Percentiles rank a stretch among this genome's conserved stretches.
Conservation (phyloP, 1,139 yeast species). For the Candida sp. region DNA sequence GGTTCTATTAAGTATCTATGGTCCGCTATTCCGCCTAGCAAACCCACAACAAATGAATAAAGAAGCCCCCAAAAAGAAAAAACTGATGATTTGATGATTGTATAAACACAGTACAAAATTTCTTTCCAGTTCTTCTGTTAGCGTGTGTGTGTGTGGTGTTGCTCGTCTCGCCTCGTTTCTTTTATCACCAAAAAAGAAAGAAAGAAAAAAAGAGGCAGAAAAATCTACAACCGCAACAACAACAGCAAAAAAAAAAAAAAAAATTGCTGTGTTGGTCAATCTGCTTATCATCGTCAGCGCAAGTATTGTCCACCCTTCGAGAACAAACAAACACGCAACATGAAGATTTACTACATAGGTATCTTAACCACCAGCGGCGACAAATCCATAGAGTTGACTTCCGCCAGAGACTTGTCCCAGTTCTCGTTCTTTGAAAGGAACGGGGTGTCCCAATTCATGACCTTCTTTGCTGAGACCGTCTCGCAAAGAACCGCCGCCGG, state of each 20-base stretch:
- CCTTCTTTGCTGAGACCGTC: conserved; percentile 91
- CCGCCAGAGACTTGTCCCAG: conserved; percentile 82
- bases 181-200: not conserved
- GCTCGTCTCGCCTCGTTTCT: conserved; percentile 1
- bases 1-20: too few species aligned
- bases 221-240: too few species aligned
- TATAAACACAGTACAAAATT: not conserved
- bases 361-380: conserved; percentile 67
- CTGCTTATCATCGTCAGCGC: too few species aligned
- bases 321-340: conserved; percentile 26
- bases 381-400: conserved; percentile 76
- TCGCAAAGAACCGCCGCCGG: conserved; percentile 88
- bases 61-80: too few species aligned
- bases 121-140: not conserved
- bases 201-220: not conserved
- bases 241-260: not conserved
- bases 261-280: conserved; percentile 1
- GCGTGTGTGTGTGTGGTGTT: too few species aligned
- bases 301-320: not conserved
- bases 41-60: not conserved
- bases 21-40: not conserved
- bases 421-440: conserved; percentile 88
- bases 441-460: conserved; percentile 87
- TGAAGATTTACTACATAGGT: conserved; percentile 94
- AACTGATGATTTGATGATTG: not conserved